Conservation (phyloP, 495 filamentous ascomycete genomes). For the Extremus antarcticus region DNA sequence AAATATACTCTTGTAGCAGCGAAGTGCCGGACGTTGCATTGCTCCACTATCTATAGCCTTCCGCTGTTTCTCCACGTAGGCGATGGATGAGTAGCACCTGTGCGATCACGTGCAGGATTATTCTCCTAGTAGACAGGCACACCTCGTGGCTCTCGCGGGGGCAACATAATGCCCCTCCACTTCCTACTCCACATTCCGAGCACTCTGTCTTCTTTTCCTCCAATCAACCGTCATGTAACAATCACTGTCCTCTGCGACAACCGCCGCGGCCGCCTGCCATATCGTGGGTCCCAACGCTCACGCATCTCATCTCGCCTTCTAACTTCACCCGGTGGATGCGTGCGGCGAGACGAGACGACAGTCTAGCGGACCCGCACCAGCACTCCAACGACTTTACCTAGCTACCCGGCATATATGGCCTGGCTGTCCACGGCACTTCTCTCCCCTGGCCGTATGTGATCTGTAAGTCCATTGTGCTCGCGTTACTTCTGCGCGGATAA, state of each 20-base stretch:
- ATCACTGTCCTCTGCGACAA: not conserved
- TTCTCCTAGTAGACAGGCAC: not conserved
- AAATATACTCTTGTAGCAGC: too few species aligned
- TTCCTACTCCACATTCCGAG: not conserved
- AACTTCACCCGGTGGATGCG: not conserved
- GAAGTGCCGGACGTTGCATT: too few species aligned
- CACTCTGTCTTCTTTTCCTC: not conserved
- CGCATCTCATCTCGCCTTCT: not conserved
- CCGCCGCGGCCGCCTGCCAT: not conserved
- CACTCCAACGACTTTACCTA: not conserved
- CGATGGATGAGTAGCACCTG: too few species aligned
- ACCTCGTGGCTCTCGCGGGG: not conserved
- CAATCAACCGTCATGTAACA: not conserved
- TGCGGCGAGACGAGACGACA: not conserved
- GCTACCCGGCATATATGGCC: not conserved
- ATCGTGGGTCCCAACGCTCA: not conserved
- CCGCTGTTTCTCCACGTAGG: too few species aligned
- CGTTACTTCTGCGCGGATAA: not conserved
- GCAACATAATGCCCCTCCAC: not conserved
- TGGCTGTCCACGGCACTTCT: not conserved
- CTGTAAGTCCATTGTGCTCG: not conserved
- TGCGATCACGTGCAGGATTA: not conserved
- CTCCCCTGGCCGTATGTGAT: not conserved
- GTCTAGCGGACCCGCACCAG: not conserved
- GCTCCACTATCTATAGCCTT: too few species aligned